Base-by-base conservation (phyloP, 352 stramenopile species). In the Peronospora belbahrii region DNA sequence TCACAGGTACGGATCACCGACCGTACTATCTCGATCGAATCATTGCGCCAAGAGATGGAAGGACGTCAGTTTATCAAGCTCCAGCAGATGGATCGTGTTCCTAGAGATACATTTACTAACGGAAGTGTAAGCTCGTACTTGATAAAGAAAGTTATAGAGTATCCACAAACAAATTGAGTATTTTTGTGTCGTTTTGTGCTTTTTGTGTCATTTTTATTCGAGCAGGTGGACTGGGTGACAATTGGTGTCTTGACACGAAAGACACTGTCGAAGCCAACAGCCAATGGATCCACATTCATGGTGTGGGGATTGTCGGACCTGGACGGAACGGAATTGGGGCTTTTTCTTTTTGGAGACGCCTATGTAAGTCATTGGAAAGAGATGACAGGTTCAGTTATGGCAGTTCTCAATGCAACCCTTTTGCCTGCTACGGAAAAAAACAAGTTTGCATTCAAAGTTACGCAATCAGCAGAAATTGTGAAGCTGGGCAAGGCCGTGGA, bases 261-360 rank as follows among this genome's bases (percentile, higher is more conserved):
- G 52, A 86, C 74, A 10, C 45, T 84, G 32, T 85, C 78, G 24
- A 85, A 87, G 39, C 65, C 76, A 27, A 43, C 72, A 8, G 50
- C 72, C 13, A 85, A 77, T 48, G 77, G 77, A 25, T 77, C 64
- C 9, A 74, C 75, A 14, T 92, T 88, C 48, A 81, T 89, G 62
- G 81, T 88, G 10, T 92, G 81, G 81, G 74, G 64, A 10, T 55
- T 92, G 20, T 85, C 80, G 10, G 74, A 92, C 36, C 47, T 92
- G 15, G 62, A 74, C 5, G 72, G 56, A 32, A 84, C 73, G 1
- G 79, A 89, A 23, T 39, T 89, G 13, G 75, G 66, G 14, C 50
- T 92, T 25, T 92, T 92, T 32, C 66, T 92, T 22, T 89, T 90
- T 37, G 66, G 67, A 31, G 66, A 76, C 23, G 81, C 77, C 25